phyloP scores from a whole-genome alignment of 2,329 filamentous ascomycete species.

The Golovinomyces cichoracearum region DNA sequence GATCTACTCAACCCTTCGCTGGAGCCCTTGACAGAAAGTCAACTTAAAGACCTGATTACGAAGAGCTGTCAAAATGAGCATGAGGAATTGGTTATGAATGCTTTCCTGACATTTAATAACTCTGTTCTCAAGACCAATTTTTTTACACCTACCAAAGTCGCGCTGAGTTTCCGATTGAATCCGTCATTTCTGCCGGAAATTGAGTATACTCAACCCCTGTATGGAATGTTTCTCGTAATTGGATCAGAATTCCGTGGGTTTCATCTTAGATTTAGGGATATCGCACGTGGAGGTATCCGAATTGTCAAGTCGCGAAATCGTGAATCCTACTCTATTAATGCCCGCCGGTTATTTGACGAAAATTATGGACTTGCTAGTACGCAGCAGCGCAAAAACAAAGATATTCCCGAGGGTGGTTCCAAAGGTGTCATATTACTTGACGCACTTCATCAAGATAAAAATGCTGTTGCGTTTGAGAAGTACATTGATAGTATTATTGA shows the following conservation, averaged over 20 bases:
- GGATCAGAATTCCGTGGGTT: conserved; percentile 91
- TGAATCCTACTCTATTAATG: conserved; percentile 90
- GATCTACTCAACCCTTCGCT: conserved; percentile 29
- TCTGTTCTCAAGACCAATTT: conserved; percentile 88
- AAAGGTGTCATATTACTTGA: conserved; percentile 95
- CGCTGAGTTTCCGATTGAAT: conserved; percentile 82
- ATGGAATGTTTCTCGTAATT: conserved; percentile 97
- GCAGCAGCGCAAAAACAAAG: conserved; percentile 98
- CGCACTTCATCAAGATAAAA: conserved; percentile 79
- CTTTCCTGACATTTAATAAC: conserved; percentile 87
- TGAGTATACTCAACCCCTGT: conserved; percentile 81
- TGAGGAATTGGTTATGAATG: conserved; percentile 92
- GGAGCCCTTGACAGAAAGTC: conserved; percentile 48
- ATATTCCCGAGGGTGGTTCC: conserved; percentile 91
- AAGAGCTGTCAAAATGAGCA: conserved; percentile 75
- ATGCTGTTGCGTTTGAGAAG: conserved; percentile 84
- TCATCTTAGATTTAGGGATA: conserved; percentile 90
- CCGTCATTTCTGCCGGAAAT: conserved; percentile 67
- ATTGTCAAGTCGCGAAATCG: conserved; percentile 96
- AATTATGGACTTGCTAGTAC: conserved; percentile 97
- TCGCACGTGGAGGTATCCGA: conserved; percentile 85
- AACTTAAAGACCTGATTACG: conserved; percentile 51
- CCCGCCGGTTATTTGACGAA: conserved; percentile 86
- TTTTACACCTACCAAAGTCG: conserved; percentile 88
- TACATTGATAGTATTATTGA: conserved; percentile 98